Percentiles rank a stretch among this genome's conserved stretches.
Evolutionary conservation across 805 yeast species (phyloP).

Genomic region (Yueomyces sp.): DNA sequence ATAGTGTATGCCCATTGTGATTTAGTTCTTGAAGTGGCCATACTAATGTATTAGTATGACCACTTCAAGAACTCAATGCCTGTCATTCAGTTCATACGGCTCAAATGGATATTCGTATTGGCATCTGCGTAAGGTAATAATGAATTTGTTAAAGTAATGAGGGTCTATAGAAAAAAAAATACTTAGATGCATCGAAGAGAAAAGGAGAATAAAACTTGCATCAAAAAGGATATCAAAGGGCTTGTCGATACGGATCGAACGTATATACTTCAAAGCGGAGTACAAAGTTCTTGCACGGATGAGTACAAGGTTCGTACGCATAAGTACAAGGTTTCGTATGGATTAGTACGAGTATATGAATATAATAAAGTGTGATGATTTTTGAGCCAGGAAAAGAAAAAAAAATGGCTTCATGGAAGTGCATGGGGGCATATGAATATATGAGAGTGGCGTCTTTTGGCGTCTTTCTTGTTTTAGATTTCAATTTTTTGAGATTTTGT

Average conservation of each 20-base stretch:
- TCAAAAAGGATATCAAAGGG: neutral
- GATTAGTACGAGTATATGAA: neutral
- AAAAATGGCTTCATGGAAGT: neutral
- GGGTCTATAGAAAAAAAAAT: neutral
- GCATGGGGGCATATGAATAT: neutral
- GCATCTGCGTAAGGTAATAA: too few species aligned
- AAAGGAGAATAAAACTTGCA: neutral
- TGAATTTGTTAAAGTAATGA: neutral
- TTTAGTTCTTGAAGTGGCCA: neutral
- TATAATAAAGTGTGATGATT: neutral
- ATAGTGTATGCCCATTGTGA: neutral
- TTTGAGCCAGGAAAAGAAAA: neutral
- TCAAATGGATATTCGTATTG: too few species aligned
- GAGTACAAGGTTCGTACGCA: neutral
- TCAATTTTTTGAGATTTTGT: slow-evolving; percentile 54
- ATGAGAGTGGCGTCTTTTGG: neutral
- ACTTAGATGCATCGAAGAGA: neutral
- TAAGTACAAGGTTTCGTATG: neutral
- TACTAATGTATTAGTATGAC: neutral
- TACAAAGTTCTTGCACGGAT: neutral
- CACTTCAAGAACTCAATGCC: neutral
- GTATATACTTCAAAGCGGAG: neutral
- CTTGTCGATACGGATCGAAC: neutral
- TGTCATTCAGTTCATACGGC: too few species aligned
- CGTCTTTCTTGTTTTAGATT: slow-evolving; percentile 5